Evolutionary conservation across 2,329 filamentous ascomycete genomes (phyloP).

Genomic region (Penicillium sp.): DNA sequence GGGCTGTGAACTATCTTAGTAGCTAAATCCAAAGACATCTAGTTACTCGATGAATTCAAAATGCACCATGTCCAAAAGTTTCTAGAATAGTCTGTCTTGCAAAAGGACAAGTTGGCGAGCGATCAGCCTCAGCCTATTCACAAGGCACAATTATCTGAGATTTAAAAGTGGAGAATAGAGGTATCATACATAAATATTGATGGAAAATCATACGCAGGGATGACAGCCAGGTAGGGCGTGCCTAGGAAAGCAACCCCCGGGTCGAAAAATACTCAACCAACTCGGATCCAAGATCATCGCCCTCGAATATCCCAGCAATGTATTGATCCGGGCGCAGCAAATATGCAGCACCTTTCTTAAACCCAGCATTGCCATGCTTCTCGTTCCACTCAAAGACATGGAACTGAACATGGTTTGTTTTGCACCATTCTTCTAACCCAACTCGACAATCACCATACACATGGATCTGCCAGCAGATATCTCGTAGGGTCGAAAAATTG

Average conservation of each 20-base stretch:
- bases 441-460: conserved; percentile 30
- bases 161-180: not conserved
- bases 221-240: not conserved
- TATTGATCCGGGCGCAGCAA: conserved; percentile 39
- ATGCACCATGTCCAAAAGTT: too few relatives aligned
- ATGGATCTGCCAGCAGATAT: conserved; percentile 39
- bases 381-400: conserved; percentile 32
- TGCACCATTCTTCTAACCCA: conserved; percentile 32
- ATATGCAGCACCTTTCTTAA: conserved; percentile 33
- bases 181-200: not conserved
- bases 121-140: too few relatives aligned
- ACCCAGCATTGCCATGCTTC: conserved; percentile 27
- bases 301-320: conserved; percentile 31
- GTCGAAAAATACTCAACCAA: conserved; percentile 30
- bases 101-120: too few relatives aligned
- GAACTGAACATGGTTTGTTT: conserved; percentile 23
- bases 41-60: too few relatives aligned
- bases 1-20: not conserved
- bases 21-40: too few relatives aligned
- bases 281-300: conserved; percentile 22
- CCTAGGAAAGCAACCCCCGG: conserved; percentile 11
- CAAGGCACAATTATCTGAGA: not conserved
- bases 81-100: too few relatives aligned
- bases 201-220: too few relatives aligned
- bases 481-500: conserved; percentile 32